Conservation (phyloP, 495 filamentous ascomycete genomes). For the Platismatia glauca region DNA sequence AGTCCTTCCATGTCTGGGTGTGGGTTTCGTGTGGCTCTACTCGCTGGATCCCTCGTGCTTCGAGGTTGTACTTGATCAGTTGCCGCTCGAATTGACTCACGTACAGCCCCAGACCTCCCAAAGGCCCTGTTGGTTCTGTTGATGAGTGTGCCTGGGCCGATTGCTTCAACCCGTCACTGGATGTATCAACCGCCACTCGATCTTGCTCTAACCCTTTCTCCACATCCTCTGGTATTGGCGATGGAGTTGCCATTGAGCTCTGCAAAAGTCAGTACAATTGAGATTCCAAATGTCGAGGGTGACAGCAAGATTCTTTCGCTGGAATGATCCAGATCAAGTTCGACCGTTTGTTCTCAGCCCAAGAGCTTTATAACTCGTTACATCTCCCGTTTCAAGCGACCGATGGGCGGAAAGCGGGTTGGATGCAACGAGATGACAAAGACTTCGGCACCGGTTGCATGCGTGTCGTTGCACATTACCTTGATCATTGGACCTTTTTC, state of each 20-base stretch:
- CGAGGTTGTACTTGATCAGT: constrained; percentile 48
- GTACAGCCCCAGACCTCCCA: constrained; percentile 11
- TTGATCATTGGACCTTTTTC: constrained; percentile 17
- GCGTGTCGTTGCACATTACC: constrained; percentile 19
- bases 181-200: constrained; percentile 4
- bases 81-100: constrained; percentile 23
- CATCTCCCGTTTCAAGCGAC: not conserved
- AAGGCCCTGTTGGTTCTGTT: not conserved
- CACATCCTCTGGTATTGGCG: constrained; percentile 13
- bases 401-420: not conserved
- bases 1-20: constrained; percentile 46
- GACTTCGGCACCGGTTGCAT: constrained; percentile 21
- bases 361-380: constrained; percentile 18
- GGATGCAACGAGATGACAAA: constrained; percentile 7
- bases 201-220: constrained; percentile 16
- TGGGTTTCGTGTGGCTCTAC: constrained; percentile 55
- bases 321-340: constrained; percentile 57
- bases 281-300: not conserved
- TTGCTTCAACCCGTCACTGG: not conserved
- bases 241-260: constrained; percentile 18
- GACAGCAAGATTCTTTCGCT: constrained; percentile 51
- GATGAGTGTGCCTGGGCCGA: not conserved
- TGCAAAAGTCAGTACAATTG: constrained; percentile 14
- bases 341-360: constrained; percentile 54
- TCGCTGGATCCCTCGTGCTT: constrained; percentile 66